A percentile compares a stretch with the other conserved stretches of the same genome.
These are phyloP conservation scores for Pilasporangium apinafurcum DNA, from an alignment of 352 stramenopile species.

Conservation along the genomic window DNA sequence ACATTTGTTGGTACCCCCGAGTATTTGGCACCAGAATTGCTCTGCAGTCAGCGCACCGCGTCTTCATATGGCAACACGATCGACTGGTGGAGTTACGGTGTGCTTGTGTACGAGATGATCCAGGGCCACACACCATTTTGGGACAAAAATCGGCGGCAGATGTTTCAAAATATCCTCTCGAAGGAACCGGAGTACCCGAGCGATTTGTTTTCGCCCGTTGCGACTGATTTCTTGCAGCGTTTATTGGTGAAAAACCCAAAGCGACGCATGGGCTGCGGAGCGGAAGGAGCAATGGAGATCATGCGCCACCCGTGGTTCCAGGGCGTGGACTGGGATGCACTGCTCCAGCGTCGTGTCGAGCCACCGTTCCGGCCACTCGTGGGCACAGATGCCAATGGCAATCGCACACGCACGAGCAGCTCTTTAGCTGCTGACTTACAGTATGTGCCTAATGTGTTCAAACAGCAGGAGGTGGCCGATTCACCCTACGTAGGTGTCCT, in stretches of 20 bases:
- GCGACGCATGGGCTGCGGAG: constrained; percentile 55
- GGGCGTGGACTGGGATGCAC: constrained; percentile 69
- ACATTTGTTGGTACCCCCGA: constrained; percentile 83
- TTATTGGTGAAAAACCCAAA: constrained; percentile 73
- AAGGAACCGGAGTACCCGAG: constrained; percentile 57
- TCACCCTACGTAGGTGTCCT: constrained; percentile 59
- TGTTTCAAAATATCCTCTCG: constrained; percentile 84
- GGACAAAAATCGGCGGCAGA: constrained; percentile 77
- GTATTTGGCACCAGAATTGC: constrained; percentile 78
- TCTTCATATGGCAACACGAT: constrained; percentile 82
- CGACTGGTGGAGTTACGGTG: constrained; percentile 86
- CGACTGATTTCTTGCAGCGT: constrained; percentile 58
- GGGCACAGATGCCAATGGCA: constrained; percentile 13
- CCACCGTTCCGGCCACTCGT: constrained; percentile 66
- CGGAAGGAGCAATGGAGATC: constrained; percentile 63
- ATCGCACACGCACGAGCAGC: constrained; percentile 34
- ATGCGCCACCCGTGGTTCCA: constrained; percentile 80
- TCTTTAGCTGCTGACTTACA: constrained; percentile 51
- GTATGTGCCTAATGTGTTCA: constrained; percentile 79
- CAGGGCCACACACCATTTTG: constrained; percentile 77
- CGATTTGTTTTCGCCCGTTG: constrained; percentile 58
- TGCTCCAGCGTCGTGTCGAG: constrained; percentile 56
- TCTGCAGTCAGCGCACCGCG: constrained; percentile 63
- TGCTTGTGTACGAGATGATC: constrained; percentile 88
- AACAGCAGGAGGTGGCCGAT: constrained; percentile 78